Base-by-base conservation (phyloP, 2,329 filamentous ascomycete genomes). In the Xylariales sp. region DNA sequence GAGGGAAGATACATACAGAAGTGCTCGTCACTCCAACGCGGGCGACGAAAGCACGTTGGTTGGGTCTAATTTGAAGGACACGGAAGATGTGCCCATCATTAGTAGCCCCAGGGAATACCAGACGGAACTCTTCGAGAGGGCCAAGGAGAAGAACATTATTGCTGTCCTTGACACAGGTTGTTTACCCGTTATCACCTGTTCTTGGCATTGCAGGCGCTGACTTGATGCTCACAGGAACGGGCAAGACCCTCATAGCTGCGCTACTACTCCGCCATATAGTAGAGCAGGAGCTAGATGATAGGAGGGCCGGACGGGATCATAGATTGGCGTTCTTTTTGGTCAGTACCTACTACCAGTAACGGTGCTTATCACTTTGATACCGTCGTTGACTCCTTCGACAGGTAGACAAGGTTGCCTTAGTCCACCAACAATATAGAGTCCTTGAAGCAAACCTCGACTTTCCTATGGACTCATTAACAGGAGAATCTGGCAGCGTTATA, bases 241-340 rank as follows among this genome's bases (percentile, higher is more conserved):
- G 96, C 2, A 99, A 99, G 81, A 99, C 96, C 0, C 84, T 97
- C n/a, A 97, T 99, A 73, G 94, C 96, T 0, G 94, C 93, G 0
- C 85, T 98, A 2, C 84, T 99, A 5, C 85, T 98, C 30, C 89
- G 90, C 46, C 88, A 97, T 77, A 85, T 89, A 9, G 85, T 98
- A 36, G 89, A 93, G 46, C 83, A 90, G 67, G 96, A 99, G 78
- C 81, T 97, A 1, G 89, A 93, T 69, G 82, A 89, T 70, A 87
- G 94, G 46, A 85, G 83, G 0, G 74, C 80, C 1, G 91, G 91
- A 1, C 83, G 84, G n/a, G 75, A 82, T 0, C 87, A 83, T 45
- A 90, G 90, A 34, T 86, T 93, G 8, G 88, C 93, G 0, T 97
- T 98, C 81, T 99, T 99, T 75, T 79, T 99, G 18, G 94, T 91